Base-by-base conservation (phyloP, 495 filamentous ascomycete species). In the Geoglossum glabrum region DNA sequence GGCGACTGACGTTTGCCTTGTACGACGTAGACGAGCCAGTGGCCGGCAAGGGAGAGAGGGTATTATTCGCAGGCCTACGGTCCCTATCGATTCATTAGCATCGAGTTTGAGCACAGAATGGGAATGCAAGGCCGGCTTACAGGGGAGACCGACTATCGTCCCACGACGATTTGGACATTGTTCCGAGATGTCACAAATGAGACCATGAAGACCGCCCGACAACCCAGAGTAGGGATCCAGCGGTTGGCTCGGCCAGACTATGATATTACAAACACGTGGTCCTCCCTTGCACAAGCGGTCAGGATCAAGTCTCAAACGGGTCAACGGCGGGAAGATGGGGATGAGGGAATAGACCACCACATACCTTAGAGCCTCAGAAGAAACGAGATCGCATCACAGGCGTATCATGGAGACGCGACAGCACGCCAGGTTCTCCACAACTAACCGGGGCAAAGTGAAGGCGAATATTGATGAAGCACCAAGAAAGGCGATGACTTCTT, bases 1-100 rank as follows among this genome's bases (percentile, higher is more conserved):
- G 74, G 58, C 92, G 85, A 69, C 86, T 88, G 28, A 95, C 83
- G 66, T 97, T 95, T 13, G 89, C 77, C 64, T 76, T 79, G 68
- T 80, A 86, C 46, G 78, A 78, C 19, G 78, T 65, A 31, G 81
- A 74, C 50, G 66, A 73, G 63, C 65, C 69, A 33, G 55, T 57
- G 26, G 54, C 50, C 2, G 59, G 36, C 59, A 19, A 15, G 21
- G 67, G 36, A 19, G 59, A 57, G 50, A 63, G 61, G 59, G 58
- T 62, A 66, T 64, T 62, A 65, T 64, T 23, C 17, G 27, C 66
- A 17, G 56, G 59, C 25, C 55, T 56, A 33, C 63, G 64, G 63
- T 69, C 64, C 30, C 67, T 67, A 60, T 28, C 26, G 54, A 17
- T 47, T n/a, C 19, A 59, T 62, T 55, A 55, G 58, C 43, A 36